These are phyloP conservation scores for Casaregolazyma lundiana DNA, from an alignment of 1,139 yeast genomes.

Conservation along the genomic window DNA sequence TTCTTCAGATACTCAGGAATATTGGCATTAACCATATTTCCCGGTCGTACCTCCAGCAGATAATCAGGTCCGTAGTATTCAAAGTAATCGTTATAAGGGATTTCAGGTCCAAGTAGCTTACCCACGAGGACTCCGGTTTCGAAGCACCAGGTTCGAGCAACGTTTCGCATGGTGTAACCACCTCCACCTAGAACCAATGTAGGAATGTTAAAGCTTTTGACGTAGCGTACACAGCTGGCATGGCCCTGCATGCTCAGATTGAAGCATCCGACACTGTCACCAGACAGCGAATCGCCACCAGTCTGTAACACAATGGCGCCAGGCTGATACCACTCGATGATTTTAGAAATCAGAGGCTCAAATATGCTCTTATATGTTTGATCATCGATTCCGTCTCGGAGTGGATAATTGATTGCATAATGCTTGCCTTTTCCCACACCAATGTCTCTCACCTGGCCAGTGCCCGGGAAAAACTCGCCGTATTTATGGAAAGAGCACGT, in stretches of 20 bases:
- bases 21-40: slow-evolving; percentile 95
- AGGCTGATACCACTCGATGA: slow-evolving; percentile 92
- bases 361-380: slow-evolving; percentile 79
- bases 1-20: slow-evolving; percentile 88
- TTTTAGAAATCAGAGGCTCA: slow-evolving; percentile 76
- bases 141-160: slow-evolving; percentile 92
- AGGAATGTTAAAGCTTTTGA: slow-evolving; percentile 83
- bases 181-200: slow-evolving; percentile 95
- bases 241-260: slow-evolving; percentile 90
- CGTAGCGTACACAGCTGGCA: slow-evolving; percentile 89
- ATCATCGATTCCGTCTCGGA: slow-evolving; percentile 91
- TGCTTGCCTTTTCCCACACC: slow-evolving; percentile 89
- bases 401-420: slow-evolving; percentile 82
- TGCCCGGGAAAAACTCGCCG: slow-evolving; percentile 95
- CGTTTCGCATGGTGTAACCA: slow-evolving; percentile 96
- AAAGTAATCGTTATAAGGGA: slow-evolving; percentile 94
- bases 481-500: slow-evolving; percentile 96
- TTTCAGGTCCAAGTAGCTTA: slow-evolving; percentile 69
- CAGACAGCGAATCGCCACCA: slow-evolving; percentile 91
- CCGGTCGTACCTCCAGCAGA: slow-evolving; percentile 75
- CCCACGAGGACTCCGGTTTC: slow-evolving; percentile 88
- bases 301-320: slow-evolving; percentile 78
- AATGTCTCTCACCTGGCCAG: slow-evolving; percentile 83
- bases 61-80: slow-evolving; percentile 98
- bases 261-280: slow-evolving; percentile 89